Conservation (phyloP, 305 asterid genomes). For the Euphrasia arctica region DNA sequence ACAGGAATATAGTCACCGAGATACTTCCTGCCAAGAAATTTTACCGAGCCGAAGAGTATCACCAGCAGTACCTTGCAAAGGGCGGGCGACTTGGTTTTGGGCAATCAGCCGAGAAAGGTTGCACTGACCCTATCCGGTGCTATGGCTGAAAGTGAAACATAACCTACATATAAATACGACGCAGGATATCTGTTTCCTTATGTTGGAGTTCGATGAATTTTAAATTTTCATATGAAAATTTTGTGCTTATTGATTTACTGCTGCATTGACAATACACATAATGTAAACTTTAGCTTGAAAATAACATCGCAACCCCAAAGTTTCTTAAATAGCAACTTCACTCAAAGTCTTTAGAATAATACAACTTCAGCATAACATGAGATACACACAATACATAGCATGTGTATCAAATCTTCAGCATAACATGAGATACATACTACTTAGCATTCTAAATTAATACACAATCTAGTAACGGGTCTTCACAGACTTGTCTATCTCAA, state of each 20-base stretch:
- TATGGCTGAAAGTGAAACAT: constrained; percentile 49
- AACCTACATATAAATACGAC: background rate
- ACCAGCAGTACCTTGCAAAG: constrained; percentile 92
- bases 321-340: background rate
- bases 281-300: no score
- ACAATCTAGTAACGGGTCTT: no score
- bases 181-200: background rate
- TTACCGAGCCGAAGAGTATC: constrained; percentile 90
- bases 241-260: background rate
- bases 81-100: constrained; percentile 84
- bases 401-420: no score
- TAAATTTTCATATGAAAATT: background rate
- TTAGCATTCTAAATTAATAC: no score
- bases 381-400: no score
- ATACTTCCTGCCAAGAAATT: constrained; percentile 91
- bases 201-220: constrained; percentile 15
- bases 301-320: background rate
- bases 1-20: constrained; percentile 75
- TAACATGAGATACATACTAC: no score
- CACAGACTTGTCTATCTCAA: no score
- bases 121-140: constrained; percentile 94
- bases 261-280: background rate
- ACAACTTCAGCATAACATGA: background rate
- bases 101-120: constrained; percentile 75
- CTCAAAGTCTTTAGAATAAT: background rate